Percentiles rank a stretch among this genome's conserved stretches.
These are phyloP conservation scores for Haematococcus lacustris DNA, from an alignment of 139 green algal genomes.

Conservation along the genomic window DNA sequence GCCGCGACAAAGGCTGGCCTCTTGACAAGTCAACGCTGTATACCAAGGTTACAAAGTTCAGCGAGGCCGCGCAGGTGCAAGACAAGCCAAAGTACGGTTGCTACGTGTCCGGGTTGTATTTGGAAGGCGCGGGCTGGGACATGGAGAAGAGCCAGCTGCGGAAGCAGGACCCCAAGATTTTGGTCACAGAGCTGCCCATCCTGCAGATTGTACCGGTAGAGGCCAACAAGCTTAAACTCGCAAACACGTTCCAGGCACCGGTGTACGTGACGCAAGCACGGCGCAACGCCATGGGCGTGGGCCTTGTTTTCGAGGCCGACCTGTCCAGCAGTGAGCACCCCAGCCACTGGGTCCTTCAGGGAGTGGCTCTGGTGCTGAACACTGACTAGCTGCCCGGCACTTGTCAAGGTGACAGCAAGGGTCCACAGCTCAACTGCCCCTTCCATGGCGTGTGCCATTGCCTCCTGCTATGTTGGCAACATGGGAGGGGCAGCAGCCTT, in stretches of 20 bases:
- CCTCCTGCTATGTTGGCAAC: too few species aligned
- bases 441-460: too few species aligned
- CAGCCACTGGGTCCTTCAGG: slow-evolving; percentile 78
- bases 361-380: slow-evolving; percentile 75
- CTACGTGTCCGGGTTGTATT: slow-evolving; percentile 71
- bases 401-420: too few species aligned
- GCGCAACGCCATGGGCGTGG: slow-evolving; percentile 76
- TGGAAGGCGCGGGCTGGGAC: slow-evolving; percentile 82
- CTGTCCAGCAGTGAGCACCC: slow-evolving; percentile 62
- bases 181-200: slow-evolving; percentile 80
- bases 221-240: slow-evolving; percentile 66
- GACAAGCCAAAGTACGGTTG: slow-evolving; percentile 61
- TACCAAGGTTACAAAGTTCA: slow-evolving; percentile 66
- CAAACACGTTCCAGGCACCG: slow-evolving; percentile 63
- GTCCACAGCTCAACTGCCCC: too few species aligned
- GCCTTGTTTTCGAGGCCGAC: slow-evolving; percentile 79
- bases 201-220: slow-evolving; percentile 78
- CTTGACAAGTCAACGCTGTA: slow-evolving; percentile 77
- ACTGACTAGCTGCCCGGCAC: slow-evolving; percentile 47
- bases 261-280: slow-evolving; percentile 74
- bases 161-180: slow-evolving; percentile 62
- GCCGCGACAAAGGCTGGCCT: slow-evolving; percentile 73
- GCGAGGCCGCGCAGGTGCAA: slow-evolving; percentile 22
- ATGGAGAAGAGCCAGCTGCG: slow-evolving; percentile 35
- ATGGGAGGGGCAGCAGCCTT: too few species aligned